These are phyloP conservation scores for Penicillium odoratum DNA, from an alignment of 495 filamentous ascomycete species.

Conservation along the genomic window DNA sequence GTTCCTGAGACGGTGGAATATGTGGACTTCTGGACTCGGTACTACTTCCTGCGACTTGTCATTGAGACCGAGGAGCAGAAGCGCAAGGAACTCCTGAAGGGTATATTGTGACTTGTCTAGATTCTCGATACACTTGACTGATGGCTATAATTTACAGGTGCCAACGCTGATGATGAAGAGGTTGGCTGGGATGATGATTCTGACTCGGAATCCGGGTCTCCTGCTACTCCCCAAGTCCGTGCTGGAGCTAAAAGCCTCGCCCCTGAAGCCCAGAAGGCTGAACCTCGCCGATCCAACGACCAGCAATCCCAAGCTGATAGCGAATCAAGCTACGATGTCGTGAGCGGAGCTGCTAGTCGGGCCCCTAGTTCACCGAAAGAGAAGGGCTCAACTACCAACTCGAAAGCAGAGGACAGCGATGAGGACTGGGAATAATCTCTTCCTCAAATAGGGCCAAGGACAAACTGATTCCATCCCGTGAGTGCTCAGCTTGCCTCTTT, in stretches of 20 bases:
- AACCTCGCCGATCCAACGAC: slow-evolving; percentile 80
- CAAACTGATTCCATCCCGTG: background rate
- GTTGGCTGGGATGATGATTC: slow-evolving; percentile 84
- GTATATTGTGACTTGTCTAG: slow-evolving; percentile 47
- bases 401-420: slow-evolving; percentile 59
- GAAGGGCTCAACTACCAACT: slow-evolving; percentile 49
- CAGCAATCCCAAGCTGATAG: slow-evolving; percentile 82
- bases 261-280: slow-evolving; percentile 53
- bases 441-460: background rate
- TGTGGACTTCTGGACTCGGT: slow-evolving; percentile 86
- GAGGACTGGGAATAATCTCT: slow-evolving; percentile 81
- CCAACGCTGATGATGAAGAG: slow-evolving; percentile 72
- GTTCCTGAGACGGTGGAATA: slow-evolving; percentile 91
- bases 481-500: background rate
- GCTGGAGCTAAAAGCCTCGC: slow-evolving; percentile 18
- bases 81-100: slow-evolving; percentile 87
- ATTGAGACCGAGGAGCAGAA: slow-evolving; percentile 95
- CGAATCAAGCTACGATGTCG: slow-evolving; percentile 91
- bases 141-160: slow-evolving; percentile 38
- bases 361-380: slow-evolving; percentile 77
- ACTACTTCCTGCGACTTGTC: slow-evolving; percentile 92
- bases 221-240: slow-evolving; percentile 49
- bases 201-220: slow-evolving; percentile 58
- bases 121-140: slow-evolving; percentile 6
- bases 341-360: slow-evolving; percentile 81